A percentile compares a stretch with the other conserved stretches of the same genome.
These are phyloP conservation scores for Hibiscus tridactylites DNA, from an alignment of 345 rosid species.

Conservation along the genomic window DNA sequence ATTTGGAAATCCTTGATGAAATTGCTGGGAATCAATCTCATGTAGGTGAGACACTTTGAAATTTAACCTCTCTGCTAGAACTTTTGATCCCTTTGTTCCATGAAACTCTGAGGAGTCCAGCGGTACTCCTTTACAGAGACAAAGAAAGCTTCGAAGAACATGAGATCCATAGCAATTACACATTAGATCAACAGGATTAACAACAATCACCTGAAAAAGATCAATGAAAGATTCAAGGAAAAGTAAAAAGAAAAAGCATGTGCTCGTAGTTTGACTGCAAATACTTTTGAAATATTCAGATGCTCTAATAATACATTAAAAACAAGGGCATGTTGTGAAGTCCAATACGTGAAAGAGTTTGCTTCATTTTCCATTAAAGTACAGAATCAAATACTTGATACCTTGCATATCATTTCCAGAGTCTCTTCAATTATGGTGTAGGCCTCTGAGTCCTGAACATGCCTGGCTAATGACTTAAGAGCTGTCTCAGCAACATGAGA, in stretches of 20 bases:
- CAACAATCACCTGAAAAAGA: conserved; percentile 50
- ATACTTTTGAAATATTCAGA: background rate
- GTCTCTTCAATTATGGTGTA: conserved; percentile 64
- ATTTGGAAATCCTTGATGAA: conserved; percentile 57
- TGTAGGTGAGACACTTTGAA: conserved; percentile 32
- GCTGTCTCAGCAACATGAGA: conserved; percentile 96
- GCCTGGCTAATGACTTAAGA: conserved; percentile 64
- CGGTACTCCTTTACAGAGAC: conserved; percentile 81
- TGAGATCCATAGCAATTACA: conserved; percentile 82
- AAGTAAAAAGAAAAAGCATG: background rate
- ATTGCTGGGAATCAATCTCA: conserved; percentile 22
- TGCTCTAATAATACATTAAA: background rate
- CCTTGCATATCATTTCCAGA: conserved; percentile 66
- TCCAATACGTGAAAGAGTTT: background rate
- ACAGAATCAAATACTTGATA: conserved; percentile 15
- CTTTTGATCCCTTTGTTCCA: conserved; percentile 50
- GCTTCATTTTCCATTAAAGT: conserved; percentile 1
- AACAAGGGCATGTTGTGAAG: background rate
- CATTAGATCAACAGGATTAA: conserved; percentile 56
- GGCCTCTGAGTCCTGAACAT: conserved; percentile 62
- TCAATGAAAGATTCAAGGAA: background rate
- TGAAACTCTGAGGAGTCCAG: conserved; percentile 61
- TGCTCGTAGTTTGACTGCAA: background rate
- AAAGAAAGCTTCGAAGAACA: conserved; percentile 84
- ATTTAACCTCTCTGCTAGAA: conserved; percentile 67